Base-by-base conservation (phyloP, 1,284 basidiomycete species). In the Ganoderma lingzhi region DNA sequence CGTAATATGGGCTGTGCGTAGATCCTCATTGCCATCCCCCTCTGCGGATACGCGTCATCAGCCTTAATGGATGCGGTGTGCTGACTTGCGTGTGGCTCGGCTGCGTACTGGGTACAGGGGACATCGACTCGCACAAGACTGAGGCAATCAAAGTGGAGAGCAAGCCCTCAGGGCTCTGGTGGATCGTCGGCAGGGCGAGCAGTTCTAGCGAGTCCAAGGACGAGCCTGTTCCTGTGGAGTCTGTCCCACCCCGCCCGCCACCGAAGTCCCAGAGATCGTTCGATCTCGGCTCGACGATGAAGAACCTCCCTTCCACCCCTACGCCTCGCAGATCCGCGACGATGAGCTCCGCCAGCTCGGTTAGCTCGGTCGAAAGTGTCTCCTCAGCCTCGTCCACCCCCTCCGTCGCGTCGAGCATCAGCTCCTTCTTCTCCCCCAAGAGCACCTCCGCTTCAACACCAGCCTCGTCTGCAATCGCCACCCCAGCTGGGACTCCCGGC, bases 1-100 rank as follows among this genome's bases (percentile, higher is more conserved):
- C 81, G 84, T 65, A 93, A 88, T 77, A 91, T 93, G 90, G 90
- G 91, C 65, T 93, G 92, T 93, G 75, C 80, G 92, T 86, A 6
- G 45, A 64, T 67, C 60, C 48, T 66, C 32, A n/a, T 28, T 59
- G 53, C 67, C 58, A 56, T 51, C 23, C 8, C 37, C 56, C 64
- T 55, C 58, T 51, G 58, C 30, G 23, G 39, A 61, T 41, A 3
- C 59, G 45, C 41, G 6, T 41, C 37, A 32, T 14, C 59, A n/a
- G 41, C 30, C 45, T 23, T 41, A 1, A 61, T 61, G 41, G 8
- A 30, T 41, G 39, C 14, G 39, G n/a, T 39, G 14, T 23, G 58
- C 68, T 71, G 28, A 69, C 32, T 35, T 58, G 30, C 37, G 56
- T 62, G 56, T 23, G 30, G 53, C 28, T 70, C 59, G 66, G 65